Evolutionary conservation across 2,329 filamentous ascomycete genomes (phyloP).

Genomic region (Venturia pyrina): DNA sequence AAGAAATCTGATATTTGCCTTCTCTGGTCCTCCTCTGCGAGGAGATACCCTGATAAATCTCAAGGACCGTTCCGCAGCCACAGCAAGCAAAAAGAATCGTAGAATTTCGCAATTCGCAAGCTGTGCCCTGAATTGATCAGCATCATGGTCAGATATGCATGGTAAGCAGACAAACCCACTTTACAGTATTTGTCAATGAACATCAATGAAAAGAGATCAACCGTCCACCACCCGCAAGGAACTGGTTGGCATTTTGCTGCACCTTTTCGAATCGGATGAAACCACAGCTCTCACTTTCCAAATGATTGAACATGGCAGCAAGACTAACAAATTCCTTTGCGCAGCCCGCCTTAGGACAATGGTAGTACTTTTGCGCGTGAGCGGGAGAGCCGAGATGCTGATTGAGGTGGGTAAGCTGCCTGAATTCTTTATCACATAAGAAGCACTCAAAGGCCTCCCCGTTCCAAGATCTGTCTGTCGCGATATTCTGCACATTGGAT

Average conservation of each 20-base stretch:
- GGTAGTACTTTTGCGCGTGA: constrained; percentile 39
- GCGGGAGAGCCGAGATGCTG: constrained; percentile 44
- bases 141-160: not conserved
- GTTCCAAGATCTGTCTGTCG: constrained; percentile 37
- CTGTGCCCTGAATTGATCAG: not conserved
- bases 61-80: not conserved
- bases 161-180: not conserved
- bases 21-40: too few species aligned
- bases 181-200: not conserved
- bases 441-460: constrained; percentile 41
- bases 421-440: constrained; percentile 41
- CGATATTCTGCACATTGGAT: constrained; percentile 22
- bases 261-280: constrained; percentile 32
- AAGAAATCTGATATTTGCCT: too few species aligned
- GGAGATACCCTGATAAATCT: too few species aligned
- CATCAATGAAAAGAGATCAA: not conserved
- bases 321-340: constrained; percentile 28
- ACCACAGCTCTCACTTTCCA: constrained; percentile 35
- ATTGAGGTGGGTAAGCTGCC: constrained; percentile 28
- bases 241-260: constrained; percentile 17
- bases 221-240: not conserved
- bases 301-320: constrained; percentile 34
- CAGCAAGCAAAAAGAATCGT: not conserved
- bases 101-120: too few species aligned
- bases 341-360: constrained; percentile 33